Percentiles rank a stretch among this genome's conserved stretches.
Conservation (phyloP, 805 yeast genomes). For the Tetrapisispora fleetii region DNA sequence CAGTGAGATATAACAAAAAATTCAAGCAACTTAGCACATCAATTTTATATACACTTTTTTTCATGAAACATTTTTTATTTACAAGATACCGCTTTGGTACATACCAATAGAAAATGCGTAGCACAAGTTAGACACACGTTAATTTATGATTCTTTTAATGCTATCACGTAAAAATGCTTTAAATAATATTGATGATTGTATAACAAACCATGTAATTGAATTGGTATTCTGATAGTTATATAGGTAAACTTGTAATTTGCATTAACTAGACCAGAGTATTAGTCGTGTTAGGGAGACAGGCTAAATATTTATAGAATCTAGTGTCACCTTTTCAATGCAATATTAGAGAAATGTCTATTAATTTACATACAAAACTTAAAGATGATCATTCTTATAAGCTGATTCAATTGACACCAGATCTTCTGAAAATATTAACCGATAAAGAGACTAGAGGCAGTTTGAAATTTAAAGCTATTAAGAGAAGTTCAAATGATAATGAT, state of each 20-base stretch:
- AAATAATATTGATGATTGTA: too few relatives aligned
- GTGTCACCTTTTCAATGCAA: too few relatives aligned
- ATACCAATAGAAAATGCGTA: neutral
- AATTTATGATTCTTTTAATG: too few relatives aligned
- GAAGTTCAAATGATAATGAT: neutral
- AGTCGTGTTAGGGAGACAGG: too few relatives aligned
- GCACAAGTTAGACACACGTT: neutral
- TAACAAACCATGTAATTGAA: too few relatives aligned
- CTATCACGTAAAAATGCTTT: too few relatives aligned
- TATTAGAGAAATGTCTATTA: slow-evolving; percentile 1
- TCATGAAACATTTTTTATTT: neutral
- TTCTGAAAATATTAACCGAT: slow-evolving; percentile 30
- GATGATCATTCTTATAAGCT: slow-evolving; percentile 35
- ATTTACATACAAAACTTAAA: slow-evolving; percentile 9
- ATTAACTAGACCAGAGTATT: too few relatives aligned
- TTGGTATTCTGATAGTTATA: too few relatives aligned
- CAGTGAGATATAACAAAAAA: too few relatives aligned
- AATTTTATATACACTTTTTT: neutral
- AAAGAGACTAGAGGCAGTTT: slow-evolving; percentile 7
- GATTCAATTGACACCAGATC: slow-evolving; percentile 43
- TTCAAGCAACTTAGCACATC: neutral
- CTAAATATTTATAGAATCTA: too few relatives aligned
- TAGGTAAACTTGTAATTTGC: too few relatives aligned
- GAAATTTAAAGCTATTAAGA: slow-evolving; percentile 23
- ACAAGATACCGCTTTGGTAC: neutral